These are phyloP conservation scores for Manihot esculenta DNA, from an alignment of 441 rosid species.

Conservation along the genomic window DNA sequence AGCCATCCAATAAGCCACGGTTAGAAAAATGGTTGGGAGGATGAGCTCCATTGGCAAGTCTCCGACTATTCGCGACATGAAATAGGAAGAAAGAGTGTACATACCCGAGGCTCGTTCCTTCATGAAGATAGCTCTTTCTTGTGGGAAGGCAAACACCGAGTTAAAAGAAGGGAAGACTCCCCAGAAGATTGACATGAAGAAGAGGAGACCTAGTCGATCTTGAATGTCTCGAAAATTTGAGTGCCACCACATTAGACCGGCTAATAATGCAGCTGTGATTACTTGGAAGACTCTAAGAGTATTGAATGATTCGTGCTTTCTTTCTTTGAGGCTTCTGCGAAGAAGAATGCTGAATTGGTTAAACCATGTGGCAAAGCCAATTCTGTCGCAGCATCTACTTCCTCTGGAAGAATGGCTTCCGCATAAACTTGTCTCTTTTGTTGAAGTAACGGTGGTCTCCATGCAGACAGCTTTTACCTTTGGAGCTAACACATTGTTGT, in stretches of 20 bases:
- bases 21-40: constrained; percentile 69
- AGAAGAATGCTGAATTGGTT: constrained; percentile 71
- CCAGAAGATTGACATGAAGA: constrained; percentile 85
- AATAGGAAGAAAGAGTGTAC: constrained; percentile 86
- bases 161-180: constrained; percentile 90
- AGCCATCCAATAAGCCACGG: constrained; percentile 78
- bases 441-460: constrained; percentile 26
- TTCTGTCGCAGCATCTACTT: constrained; percentile 20
- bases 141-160: constrained; percentile 82
- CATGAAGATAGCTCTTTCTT: constrained; percentile 72
- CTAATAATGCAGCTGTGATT: constrained; percentile 53
- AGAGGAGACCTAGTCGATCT: constrained; percentile 84
- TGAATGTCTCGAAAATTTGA: constrained; percentile 58
- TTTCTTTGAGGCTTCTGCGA: constrained; percentile 76
- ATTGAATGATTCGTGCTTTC: constrained; percentile 80
- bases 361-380: constrained; percentile 50
- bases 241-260: constrained; percentile 92
- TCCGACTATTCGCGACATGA: constrained; percentile 82
- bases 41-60: constrained; percentile 88
- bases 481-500: constrained; percentile 55
- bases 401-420: constrained; percentile 25
- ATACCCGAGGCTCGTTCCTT: constrained; percentile 83
- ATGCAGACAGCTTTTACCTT: constrained; percentile 51
- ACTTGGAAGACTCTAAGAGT: constrained; percentile 76
- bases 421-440: constrained; percentile 24